Percentiles rank a stretch among this genome's conserved stretches.
Conservation (phyloP, 1,139 yeast genomes). For the Hansenula lynferdii region DNA sequence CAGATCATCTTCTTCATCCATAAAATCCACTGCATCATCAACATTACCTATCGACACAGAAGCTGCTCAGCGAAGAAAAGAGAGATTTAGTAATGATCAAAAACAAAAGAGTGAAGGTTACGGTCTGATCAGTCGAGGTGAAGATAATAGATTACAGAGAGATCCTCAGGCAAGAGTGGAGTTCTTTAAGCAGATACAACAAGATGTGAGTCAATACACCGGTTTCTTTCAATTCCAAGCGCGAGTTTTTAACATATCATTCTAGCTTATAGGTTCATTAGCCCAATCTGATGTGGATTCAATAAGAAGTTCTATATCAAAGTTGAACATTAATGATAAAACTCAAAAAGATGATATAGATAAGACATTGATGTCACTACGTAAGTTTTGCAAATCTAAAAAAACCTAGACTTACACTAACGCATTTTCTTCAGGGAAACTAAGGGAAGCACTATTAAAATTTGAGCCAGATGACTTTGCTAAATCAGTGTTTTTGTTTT, state of each 20-base stretch:
- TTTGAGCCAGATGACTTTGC: constrained; percentile 35
- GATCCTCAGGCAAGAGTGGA: constrained; percentile 34
- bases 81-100: constrained; percentile 10
- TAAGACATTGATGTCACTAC: constrained; percentile 28
- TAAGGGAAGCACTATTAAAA: constrained; percentile 50
- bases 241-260: too few species aligned
- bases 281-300: constrained; percentile 1
- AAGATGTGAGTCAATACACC: constrained; percentile 19
- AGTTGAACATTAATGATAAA: neutral
- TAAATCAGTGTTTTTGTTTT: constrained; percentile 44
- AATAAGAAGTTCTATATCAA: constrained; percentile 1
- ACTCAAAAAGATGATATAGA: constrained; percentile 16
- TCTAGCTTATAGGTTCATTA: constrained; percentile 3
- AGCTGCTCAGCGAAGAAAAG: constrained; percentile 13
- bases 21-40: neutral
- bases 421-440: constrained; percentile 38
- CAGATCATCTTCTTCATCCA: neutral
- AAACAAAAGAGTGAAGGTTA: constrained; percentile 24
- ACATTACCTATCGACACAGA: constrained; percentile 1
- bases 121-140: constrained; percentile 59
- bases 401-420: too few species aligned
- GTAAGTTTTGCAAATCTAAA: constrained; percentile 7
- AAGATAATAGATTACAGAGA: constrained; percentile 44
- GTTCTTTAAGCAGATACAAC: constrained; percentile 35
- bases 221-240: too few species aligned